Conservation (phyloP, 2,329 filamentous ascomycete genomes). For the Fusarium mundagurra region DNA sequence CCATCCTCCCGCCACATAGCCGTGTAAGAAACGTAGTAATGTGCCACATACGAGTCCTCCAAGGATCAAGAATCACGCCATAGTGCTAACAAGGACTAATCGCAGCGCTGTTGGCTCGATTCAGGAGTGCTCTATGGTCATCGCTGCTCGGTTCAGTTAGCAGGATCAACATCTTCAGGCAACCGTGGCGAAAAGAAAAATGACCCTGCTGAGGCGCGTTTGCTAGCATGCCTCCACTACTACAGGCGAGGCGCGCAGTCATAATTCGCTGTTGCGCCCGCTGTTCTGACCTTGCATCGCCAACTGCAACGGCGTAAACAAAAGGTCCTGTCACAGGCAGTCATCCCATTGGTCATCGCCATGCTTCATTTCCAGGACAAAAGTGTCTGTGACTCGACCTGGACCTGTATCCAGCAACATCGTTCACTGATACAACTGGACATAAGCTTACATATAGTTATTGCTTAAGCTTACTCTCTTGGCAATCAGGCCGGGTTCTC, state of each 20-base stretch:
- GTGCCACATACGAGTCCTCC: neutral
- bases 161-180: neutral
- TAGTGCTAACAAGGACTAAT: neutral
- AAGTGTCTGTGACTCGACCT: neutral
- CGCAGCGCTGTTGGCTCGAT: neutral
- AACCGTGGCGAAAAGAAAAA: neutral
- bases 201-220: no score
- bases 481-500: no score
- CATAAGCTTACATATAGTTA: neutral
- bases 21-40: neutral
- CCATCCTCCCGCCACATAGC: neutral
- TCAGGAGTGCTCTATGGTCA: neutral
- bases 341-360: neutral
- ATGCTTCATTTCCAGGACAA: neutral
- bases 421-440: no score
- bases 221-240: neutral
- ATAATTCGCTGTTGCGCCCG: neutral
- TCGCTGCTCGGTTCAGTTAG: neutral
- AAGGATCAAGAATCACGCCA: neutral
- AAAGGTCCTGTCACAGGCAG: neutral
- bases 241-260: neutral
- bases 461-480: neutral
- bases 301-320: neutral
- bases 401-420: neutral
- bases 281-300: neutral